phyloP scores from a whole-genome alignment of 495 filamentous ascomycete genomes.

The Podospora bellae-mahoneyi region DNA sequence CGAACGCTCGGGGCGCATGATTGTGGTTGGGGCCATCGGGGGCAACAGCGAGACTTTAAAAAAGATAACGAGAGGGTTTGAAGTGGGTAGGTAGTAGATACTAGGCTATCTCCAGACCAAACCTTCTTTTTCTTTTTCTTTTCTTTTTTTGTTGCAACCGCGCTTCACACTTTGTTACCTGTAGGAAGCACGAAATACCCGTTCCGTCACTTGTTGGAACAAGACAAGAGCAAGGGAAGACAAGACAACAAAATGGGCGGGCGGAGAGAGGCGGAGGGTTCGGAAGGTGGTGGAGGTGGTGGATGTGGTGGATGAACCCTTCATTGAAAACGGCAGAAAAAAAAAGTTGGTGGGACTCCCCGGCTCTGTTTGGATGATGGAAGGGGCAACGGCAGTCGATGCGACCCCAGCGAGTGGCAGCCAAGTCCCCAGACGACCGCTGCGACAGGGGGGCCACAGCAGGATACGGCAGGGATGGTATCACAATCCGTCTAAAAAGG shows the following conservation, averaged over 20 bases:
- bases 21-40: slow-evolving; percentile 5
- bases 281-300: slow-evolving; percentile 18
- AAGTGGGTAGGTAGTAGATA: background rate
- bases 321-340: background rate
- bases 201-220: background rate
- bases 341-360: slow-evolving; percentile 10
- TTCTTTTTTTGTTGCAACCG: background rate
- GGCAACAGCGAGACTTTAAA: slow-evolving; percentile 1
- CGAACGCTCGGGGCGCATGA: slow-evolving; percentile 46
- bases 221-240: slow-evolving; percentile 5
- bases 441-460: slow-evolving; percentile 12
- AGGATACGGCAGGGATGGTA: slow-evolving; percentile 9
- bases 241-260: slow-evolving; percentile 7
- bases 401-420: slow-evolving; percentile 11
- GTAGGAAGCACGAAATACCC: slow-evolving; percentile 16
- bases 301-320: slow-evolving; percentile 10
- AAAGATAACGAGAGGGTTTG: slow-evolving; percentile 10
- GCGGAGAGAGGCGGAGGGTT: slow-evolving; percentile 23
- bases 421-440: slow-evolving; percentile 19
- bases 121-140: slow-evolving; percentile 12
- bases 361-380: slow-evolving; percentile 24
- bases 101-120: background rate
- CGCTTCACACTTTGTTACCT: slow-evolving; percentile 8
- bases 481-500: slow-evolving; percentile 23
- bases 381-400: slow-evolving; percentile 31